Evolutionary conservation across 139 green algal species (phyloP), one percentile per base, ranked within the genome.

Genomic region (Micractinium sp.): DNA sequence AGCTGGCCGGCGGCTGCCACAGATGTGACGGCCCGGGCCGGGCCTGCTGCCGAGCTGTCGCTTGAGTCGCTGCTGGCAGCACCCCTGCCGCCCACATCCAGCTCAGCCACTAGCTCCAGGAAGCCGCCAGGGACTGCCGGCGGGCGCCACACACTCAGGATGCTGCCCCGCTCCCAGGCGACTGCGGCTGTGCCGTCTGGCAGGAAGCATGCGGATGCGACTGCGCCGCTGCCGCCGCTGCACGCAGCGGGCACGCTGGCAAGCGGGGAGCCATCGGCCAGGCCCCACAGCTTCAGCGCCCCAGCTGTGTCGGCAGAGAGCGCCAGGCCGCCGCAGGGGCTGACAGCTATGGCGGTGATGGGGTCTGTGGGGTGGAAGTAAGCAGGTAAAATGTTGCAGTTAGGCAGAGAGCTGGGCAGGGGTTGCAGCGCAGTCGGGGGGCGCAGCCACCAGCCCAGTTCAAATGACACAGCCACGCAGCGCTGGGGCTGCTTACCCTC

Each of bases 291-390:
- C 2, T 20, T 19, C 47, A 89, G 13, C 3, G 33, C 38, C 13
- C 86, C 86, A 2, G 14, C n/a, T 5, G 27, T 33, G 19, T 89
- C 86, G 16, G 35, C 86, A 2, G 75, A 80, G 31, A 80, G 38
- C 5, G 75, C 74, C 35, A 85, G 22, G 23, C 33, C 33, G 35
- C 85, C 74, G n/a, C 63, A 89, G 35, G 74, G 75, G 75, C 75
- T 85, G 74, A 38, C 74, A 9, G 75, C 53, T 2, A 85, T 15
- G 35, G 39, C 67, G 5, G 74, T 85, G 33, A 89, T 41, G 35
- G 67, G 27, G 0, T 31, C 74, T 89, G 82, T 22, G 29, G 29
- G 19, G 9, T 16, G 39, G 74, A 0, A 36, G 77, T 1, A 38
- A 29, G 36, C 29, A 16, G 31, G 13, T 56, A 9, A 56, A 56